phyloP scores from a whole-genome alignment of 345 rosid genomes.

The Firmiana major region DNA sequence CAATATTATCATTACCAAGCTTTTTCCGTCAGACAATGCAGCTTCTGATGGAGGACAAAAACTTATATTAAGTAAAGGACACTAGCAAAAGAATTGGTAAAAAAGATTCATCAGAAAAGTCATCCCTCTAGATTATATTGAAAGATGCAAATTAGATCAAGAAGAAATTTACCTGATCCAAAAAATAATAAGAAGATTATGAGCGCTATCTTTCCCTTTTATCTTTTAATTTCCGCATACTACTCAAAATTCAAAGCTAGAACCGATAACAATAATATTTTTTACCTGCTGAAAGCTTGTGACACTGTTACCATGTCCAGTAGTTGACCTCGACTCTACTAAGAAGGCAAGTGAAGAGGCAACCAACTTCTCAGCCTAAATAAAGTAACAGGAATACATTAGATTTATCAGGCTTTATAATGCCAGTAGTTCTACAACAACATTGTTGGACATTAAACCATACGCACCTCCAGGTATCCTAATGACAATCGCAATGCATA shows the following conservation, averaged over 20 bases:
- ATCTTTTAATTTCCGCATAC: background rate
- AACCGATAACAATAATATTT: background rate
- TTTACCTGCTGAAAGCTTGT: slow-evolving; percentile 68
- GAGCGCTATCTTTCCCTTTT: background rate
- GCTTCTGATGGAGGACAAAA: slow-evolving; percentile 90
- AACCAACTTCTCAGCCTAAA: slow-evolving; percentile 80
- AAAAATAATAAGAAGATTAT: background rate
- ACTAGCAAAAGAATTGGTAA: slow-evolving; percentile 46
- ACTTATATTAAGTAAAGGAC: slow-evolving; percentile 90
- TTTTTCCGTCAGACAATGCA: slow-evolving; percentile 50
- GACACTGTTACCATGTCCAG: slow-evolving; percentile 29
- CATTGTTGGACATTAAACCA: slow-evolving; percentile 6
- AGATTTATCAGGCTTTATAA: slow-evolving; percentile 8
- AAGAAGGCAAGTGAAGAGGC: slow-evolving; percentile 70
- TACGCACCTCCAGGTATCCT: slow-evolving; percentile 72
- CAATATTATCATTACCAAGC: slow-evolving; percentile 50
- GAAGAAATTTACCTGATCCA: background rate
- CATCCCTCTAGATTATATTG: background rate
- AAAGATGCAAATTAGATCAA: background rate
- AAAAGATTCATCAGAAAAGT: slow-evolving; percentile 21
- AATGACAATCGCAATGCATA: slow-evolving; percentile 85
- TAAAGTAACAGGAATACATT: slow-evolving; percentile 19
- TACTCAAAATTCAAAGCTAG: slow-evolving; percentile 1
- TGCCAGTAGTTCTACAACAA: background rate
- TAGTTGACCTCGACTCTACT: slow-evolving; percentile 43